Conservation (phyloP, 768 basidiomycete species). For the Tubosaeta sp. region DNA sequence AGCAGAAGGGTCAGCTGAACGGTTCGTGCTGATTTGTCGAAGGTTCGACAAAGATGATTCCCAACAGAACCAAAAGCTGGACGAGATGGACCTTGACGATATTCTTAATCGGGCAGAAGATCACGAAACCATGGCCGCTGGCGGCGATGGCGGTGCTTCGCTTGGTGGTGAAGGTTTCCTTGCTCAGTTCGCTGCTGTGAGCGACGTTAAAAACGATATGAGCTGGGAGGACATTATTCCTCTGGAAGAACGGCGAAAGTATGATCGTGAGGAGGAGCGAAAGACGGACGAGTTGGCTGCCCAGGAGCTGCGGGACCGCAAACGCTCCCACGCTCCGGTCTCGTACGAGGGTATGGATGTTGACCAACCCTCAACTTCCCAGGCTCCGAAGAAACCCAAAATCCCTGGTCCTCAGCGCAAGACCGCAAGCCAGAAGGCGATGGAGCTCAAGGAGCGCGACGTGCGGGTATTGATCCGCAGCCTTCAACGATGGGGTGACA, state of each 20-base stretch:
- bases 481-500: conserved; percentile 97
- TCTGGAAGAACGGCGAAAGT: conserved; percentile 79
- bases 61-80: conserved; percentile 90
- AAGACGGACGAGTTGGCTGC: conserved; percentile 68
- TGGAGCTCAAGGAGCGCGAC: conserved; percentile 97
- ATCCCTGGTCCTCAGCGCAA: conserved; percentile 72
- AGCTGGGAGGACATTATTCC: conserved; percentile 99
- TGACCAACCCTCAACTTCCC: conserved; percentile 59
- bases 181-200: conserved; percentile 90
- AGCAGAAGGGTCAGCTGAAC: conserved; percentile 1
- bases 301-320: conserved; percentile 68
- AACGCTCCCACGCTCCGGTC: conserved; percentile 80
- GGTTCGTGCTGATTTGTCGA: conserved; percentile 9
- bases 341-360: conserved; percentile 95
- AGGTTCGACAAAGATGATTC: conserved; percentile 98
- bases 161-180: conserved; percentile 98
- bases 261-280: conserved; percentile 76
- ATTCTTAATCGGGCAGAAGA: conserved; percentile 95
- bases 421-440: conserved; percentile 87
- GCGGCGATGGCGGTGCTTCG: conserved; percentile 82
- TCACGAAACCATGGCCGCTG: conserved; percentile 87
- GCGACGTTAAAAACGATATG: conserved; percentile 98
- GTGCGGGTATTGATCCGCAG: conserved; percentile 93
- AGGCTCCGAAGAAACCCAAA: conserved; percentile 73
- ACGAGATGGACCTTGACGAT: conserved; percentile 99